phyloP scores from a whole-genome alignment of 169 alveolate genomes.

The Plasmodium sp. region DNA sequence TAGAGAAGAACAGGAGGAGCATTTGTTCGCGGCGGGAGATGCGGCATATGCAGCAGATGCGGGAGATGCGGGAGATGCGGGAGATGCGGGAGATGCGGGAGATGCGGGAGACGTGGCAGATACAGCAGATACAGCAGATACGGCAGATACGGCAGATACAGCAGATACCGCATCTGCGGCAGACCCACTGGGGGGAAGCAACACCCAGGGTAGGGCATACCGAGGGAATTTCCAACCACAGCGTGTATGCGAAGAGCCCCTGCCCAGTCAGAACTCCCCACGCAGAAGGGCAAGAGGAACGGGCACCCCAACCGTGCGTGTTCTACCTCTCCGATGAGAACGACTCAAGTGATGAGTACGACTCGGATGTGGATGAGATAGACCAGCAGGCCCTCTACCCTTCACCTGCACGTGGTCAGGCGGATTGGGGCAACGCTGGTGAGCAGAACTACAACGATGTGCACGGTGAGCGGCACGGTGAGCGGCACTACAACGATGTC shows the following conservation, averaged over 20 bases:
- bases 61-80: background rate
- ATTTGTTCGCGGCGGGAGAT: background rate
- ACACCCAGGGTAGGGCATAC: background rate
- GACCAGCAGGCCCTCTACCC: background rate
- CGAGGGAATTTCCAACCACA: background rate
- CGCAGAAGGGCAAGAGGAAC: background rate
- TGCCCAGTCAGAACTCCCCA: background rate
- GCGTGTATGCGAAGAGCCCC: background rate
- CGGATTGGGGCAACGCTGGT: background rate
- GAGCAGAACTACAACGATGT: background rate
- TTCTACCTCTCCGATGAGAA: constrained; percentile 50
- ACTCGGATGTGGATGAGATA: constrained; percentile 17
- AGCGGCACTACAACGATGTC: background rate
- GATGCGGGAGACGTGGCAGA: too few species aligned
- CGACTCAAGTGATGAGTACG: constrained; percentile 50
- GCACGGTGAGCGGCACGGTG: too few species aligned
- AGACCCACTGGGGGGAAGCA: background rate
- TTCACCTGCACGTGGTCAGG: background rate
- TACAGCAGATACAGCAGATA: too few species aligned
- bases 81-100: too few species aligned
- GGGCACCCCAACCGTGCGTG: background rate
- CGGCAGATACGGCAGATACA: too few species aligned
- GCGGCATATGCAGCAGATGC: background rate
- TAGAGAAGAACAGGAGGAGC: constrained; percentile 29
- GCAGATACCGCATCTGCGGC: too few species aligned